phyloP scores from a whole-genome alignment of 1,284 basidiomycete species.

The Ceratobasidium sp. region DNA sequence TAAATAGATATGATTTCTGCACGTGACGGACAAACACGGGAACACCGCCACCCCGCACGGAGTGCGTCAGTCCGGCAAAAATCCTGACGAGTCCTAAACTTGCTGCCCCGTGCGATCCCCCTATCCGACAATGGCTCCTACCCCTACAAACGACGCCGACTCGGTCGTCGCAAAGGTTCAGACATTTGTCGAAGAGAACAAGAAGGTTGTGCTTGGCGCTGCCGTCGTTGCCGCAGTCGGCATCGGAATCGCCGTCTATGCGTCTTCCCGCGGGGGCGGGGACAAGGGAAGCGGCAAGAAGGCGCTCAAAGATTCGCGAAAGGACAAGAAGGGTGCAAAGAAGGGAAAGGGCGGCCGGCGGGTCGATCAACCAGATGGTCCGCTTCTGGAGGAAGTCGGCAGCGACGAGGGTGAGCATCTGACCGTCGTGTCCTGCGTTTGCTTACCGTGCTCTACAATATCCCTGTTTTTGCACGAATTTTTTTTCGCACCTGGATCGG shows the following conservation, averaged over 20 bases:
- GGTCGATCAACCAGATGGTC: constrained; percentile 61
- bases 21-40: constrained; percentile 34
- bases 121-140: constrained; percentile 8
- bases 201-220: constrained; percentile 70
- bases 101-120: constrained; percentile 4
- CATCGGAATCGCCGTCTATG: constrained; percentile 71
- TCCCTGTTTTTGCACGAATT: neutral
- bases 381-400: constrained; percentile 75
- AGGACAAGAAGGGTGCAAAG: constrained; percentile 60
- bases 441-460: neutral
- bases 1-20: constrained; percentile 4
- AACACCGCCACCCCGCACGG: constrained; percentile 32
- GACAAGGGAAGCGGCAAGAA: constrained; percentile 64
- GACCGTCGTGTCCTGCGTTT: constrained; percentile 45
- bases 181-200: constrained; percentile 76
- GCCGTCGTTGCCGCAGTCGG: constrained; percentile 77
- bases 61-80: constrained; percentile 17
- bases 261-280: constrained; percentile 44
- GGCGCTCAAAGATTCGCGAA: constrained; percentile 64
- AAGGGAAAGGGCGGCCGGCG: constrained; percentile 47
- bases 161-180: constrained; percentile 66
- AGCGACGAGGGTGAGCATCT: constrained; percentile 16
- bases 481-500: constrained; percentile 10
- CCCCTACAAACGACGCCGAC: constrained; percentile 17
- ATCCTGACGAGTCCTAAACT: constrained; percentile 7